Percentiles rank a stretch among this genome's conserved stretches.
Evolutionary conservation across 495 filamentous ascomycete genomes (phyloP).

Genomic region (Tricharina praecox): DNA sequence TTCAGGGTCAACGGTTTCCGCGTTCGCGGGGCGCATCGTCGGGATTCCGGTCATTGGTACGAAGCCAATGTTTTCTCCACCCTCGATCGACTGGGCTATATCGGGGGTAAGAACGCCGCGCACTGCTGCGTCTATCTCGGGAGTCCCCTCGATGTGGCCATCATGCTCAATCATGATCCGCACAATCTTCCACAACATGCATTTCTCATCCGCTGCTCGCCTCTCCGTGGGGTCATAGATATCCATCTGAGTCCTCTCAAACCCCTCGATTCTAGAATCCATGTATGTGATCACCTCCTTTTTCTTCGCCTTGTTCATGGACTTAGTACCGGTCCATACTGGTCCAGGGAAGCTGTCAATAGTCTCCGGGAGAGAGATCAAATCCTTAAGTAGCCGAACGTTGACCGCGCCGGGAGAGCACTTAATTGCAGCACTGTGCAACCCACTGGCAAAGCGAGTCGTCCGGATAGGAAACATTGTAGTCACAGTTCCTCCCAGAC

Average conservation of each 20-base stretch:
- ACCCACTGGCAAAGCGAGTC: constrained; percentile 64
- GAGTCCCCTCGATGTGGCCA: constrained; percentile 58
- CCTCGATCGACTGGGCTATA: constrained; percentile 2
- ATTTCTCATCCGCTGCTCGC: constrained; percentile 55
- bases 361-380: constrained; percentile 48
- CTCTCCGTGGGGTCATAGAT: constrained; percentile 29
- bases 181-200: constrained; percentile 77
- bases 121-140: constrained; percentile 54
- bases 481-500: constrained; percentile 64
- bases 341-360: constrained; percentile 78
- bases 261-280: constrained; percentile 46
- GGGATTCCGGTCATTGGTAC: constrained; percentile 21
- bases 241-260: constrained; percentile 34
- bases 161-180: constrained; percentile 70
- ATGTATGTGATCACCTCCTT: constrained; percentile 83
- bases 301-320: constrained; percentile 64
- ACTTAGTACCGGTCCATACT: constrained; percentile 36
- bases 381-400: constrained; percentile 48
- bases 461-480: constrained; percentile 79
- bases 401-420: constrained; percentile 66
- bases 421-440: constrained; percentile 56
- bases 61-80: constrained; percentile 8
- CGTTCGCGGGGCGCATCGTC: constrained; percentile 23
- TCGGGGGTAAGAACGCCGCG: constrained; percentile 53
- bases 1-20: constrained; percentile 49